A percentile compares a stretch with the other conserved stretches of the same genome.
Conservation (phyloP, 768 basidiomycete species). For the Cubamyces lactineus region DNA sequence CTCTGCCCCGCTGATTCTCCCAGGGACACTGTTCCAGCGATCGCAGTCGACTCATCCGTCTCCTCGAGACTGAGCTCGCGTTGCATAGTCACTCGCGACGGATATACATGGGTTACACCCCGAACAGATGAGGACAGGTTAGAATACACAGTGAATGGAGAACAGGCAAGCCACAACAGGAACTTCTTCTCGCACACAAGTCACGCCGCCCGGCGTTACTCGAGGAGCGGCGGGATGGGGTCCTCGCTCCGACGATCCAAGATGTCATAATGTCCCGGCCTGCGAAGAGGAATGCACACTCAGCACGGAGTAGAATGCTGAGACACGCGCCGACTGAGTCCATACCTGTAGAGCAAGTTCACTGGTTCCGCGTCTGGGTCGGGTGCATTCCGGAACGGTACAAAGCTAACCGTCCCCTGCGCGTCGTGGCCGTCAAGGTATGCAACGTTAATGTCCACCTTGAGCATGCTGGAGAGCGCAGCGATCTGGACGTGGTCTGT, state of each 20-base stretch:
- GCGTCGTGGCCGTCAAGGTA: slow-evolving; percentile 72
- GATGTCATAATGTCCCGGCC: slow-evolving; percentile 91
- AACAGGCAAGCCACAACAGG: not conserved
- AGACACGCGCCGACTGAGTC: not conserved
- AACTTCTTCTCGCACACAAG: not conserved
- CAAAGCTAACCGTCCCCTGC: slow-evolving; percentile 63
- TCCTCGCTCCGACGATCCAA: slow-evolving; percentile 41
- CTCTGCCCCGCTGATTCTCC: not conserved
- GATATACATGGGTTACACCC: slow-evolving; percentile 6
- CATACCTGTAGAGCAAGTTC: slow-evolving; percentile 75
- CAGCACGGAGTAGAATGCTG: not conserved
- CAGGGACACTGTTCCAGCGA: not conserved
- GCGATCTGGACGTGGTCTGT: slow-evolving; percentile 82
- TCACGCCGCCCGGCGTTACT: not conserved
- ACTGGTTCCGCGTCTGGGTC: slow-evolving; percentile 50
- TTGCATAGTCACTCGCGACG: not conserved
- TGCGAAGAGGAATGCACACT: slow-evolving; percentile 34
- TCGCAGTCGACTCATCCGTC: slow-evolving; percentile 5
- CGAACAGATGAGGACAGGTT: not conserved
- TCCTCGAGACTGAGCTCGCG: not conserved
- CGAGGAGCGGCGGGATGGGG: slow-evolving; percentile 21
- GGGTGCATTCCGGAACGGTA: slow-evolving; percentile 58
- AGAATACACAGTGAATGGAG: not conserved
- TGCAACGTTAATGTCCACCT: slow-evolving; percentile 70
- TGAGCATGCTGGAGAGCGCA: slow-evolving; percentile 70